Evolutionary conservation across 1,139 yeast genomes (phyloP), one percentile per base, ranked within the genome.

Genomic region (Suhomyces chickasaworum): DNA sequence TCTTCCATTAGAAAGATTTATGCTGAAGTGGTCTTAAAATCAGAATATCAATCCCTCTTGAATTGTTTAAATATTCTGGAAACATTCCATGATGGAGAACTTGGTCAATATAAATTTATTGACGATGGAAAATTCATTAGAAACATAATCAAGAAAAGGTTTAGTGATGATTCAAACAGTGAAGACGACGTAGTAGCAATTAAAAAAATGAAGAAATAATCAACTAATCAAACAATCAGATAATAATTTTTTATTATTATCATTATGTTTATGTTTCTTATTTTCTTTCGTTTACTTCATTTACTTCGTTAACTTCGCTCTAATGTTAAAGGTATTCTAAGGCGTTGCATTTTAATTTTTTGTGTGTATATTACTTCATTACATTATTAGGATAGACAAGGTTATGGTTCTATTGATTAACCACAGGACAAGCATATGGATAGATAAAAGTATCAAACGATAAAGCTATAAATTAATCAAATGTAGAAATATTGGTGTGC

Each of bases 61-160:
- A 68, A 63, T 35, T 77, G 85, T 47, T 53, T 65, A 20, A 64
- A 67, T 43, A 47, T 65, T 6, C 67, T 67, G 8, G 57, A 67
- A 25, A 64, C 75, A 1, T 65, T 68, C 29, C 17, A 40, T 1
- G 57, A 53, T 1, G 56, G 61, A 5, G 60, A 58, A 1, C 60
- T 60, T 30, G 56, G 43, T 1, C 50, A 52, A 2, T 77, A 68
- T 50, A 66, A 62, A 41, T 54, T 77, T 29, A 77, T 85, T 33
- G 78, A 75, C 9, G 90, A 84, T 62, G 78, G 69, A 1, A 84
- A 83, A 59, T 63, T 84, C 41, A 61, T 82, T 40, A 71, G 79
- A 46, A 83, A 81, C 54, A 74, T 84, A 17, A 53, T 78, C 46
- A 84, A 84, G 58, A 73, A 83, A 55, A 78, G 78, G 50, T 44